Evolutionary conservation across 768 basidiomycete species (phyloP).

Genomic region (Tricholoma sp.): DNA sequence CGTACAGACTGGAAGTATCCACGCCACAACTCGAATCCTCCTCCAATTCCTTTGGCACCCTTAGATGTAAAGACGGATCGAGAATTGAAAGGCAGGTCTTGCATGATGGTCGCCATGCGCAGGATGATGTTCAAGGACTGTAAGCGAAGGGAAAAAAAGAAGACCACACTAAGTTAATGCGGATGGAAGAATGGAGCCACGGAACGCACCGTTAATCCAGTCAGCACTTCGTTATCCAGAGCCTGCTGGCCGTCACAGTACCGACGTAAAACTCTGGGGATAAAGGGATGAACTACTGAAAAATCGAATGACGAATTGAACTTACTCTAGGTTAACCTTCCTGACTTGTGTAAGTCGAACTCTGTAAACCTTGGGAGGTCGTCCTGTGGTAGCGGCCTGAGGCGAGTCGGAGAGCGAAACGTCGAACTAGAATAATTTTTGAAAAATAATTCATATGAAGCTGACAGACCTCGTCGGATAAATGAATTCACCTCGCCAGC

Average conservation of each 20-base stretch:
- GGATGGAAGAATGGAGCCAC: neutral
- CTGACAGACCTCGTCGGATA: too few species aligned
- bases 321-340: constrained; percentile 42
- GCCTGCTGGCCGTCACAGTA: constrained; percentile 63
- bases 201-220: constrained; percentile 47
- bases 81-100: constrained; percentile 59
- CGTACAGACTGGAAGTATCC: constrained; percentile 80
- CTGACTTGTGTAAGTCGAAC: constrained; percentile 52
- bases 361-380: constrained; percentile 46
- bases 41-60: constrained; percentile 48
- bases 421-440: constrained; percentile 8
- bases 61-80: constrained; percentile 66
- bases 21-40: constrained; percentile 67
- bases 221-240: constrained; percentile 58
- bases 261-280: constrained; percentile 49
- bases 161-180: neutral
- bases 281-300: neutral
- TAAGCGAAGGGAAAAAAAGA: too few species aligned
- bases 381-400: constrained; percentile 13
- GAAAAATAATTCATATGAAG: too few species aligned
- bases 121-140: constrained; percentile 73
- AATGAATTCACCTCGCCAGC: constrained; percentile 21
- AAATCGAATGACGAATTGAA: neutral
- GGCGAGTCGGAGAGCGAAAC: constrained; percentile 34
- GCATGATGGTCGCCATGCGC: constrained; percentile 65